Evolutionary conservation across 441 rosid genomes (phyloP), one percentile per base, ranked within the genome.

Genomic region (Erysimum cheiri): DNA sequence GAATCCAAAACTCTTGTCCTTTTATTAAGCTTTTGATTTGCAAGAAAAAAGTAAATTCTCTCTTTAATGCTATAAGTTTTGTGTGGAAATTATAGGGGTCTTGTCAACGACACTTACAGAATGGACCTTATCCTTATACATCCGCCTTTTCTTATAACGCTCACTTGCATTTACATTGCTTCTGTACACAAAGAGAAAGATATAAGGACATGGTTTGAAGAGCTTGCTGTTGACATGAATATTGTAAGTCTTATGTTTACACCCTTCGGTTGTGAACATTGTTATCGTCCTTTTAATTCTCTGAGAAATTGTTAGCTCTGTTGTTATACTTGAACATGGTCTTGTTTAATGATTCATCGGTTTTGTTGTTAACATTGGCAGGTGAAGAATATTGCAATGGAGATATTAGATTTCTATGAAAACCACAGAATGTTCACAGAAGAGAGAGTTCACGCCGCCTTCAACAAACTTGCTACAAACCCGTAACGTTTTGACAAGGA

Each of bases 211-310:
- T 94, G 99, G 99, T 92, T 94, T 63, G 99, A 94, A 81, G 99
- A 94, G 82, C 97, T 94, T 29, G 89, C 84, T 0, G 94, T 87
- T 15, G 99, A 92, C 80, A 90, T 94, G 98, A 94, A 87, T 79
- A 88, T 86, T 77, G 99, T 94, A 81, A 86, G 96, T 53, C 54
- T 41, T 41, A 52, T 52, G 44, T 36, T 44, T n/a, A 33, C 0
- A 26, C 0, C 28, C 28, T 26, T 0, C 0, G 0, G 28, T 26
- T 26, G 28, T 26, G 0, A 26, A 26, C n/a, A 33, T 9, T 15
- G 1, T 59, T 40, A 39, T 60, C 36, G 1, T 43, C 52, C 37
- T 46, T 11, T 11, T 17, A 41, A 4, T 2, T 41, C 1, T 39
- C 33, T 7, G 31, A 5, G 3, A n/a, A 57, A 6, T 22, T 19